Conservation (phyloP, 78 protist species). For the Speleostelium caveatum region DNA sequence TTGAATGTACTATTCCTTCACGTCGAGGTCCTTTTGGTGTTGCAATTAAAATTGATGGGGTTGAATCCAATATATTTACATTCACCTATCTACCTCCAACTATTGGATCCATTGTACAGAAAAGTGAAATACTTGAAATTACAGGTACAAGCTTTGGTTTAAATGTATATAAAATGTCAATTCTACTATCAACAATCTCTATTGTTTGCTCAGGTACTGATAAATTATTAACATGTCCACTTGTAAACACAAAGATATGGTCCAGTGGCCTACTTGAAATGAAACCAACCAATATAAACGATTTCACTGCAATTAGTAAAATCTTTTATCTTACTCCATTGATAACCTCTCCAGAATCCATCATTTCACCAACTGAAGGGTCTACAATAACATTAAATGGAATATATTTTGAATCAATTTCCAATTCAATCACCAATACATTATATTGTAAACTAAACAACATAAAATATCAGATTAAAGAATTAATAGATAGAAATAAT, state of each 20-base stretch:
- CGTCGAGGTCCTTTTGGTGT: too few relatives aligned
- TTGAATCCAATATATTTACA: too few relatives aligned
- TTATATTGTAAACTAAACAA: not conserved
- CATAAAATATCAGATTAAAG: too few relatives aligned
- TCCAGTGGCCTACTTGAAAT: not conserved
- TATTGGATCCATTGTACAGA: not conserved
- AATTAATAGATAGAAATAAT: not conserved
- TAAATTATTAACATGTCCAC: not conserved
- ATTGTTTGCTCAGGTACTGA: not conserved
- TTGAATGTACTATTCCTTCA: not conserved
- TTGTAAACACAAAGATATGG: not conserved
- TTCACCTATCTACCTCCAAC: too few relatives aligned
- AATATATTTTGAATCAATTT: too few relatives aligned
- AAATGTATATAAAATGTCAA: not conserved
- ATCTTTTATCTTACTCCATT: not conserved
- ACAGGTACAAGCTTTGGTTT: slow-evolving; percentile 1
- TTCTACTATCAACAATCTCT: too few relatives aligned
- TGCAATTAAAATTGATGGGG: too few relatives aligned
- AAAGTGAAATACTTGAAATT: not conserved
- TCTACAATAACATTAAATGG: not conserved
- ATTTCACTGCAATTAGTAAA: not conserved
- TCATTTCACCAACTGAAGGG: not conserved
- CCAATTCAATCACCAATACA: not conserved
- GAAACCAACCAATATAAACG: not conserved
- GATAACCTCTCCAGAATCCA: not conserved